Percentiles rank a stretch among this genome's conserved stretches.
Conservation (phyloP, 345 rosid species). For the Brassica carinata region DNA sequence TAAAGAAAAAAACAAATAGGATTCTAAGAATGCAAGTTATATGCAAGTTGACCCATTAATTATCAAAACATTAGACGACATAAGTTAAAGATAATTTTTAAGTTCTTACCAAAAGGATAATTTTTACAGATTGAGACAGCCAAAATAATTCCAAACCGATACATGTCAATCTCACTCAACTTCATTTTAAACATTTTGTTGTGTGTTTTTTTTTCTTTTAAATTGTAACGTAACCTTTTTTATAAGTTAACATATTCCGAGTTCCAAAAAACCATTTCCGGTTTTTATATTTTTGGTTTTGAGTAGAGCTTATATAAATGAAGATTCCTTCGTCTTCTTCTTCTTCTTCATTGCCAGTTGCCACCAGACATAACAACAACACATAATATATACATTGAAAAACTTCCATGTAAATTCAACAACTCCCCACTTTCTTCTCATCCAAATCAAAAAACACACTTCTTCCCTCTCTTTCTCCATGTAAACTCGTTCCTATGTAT, state of each 20-base stretch:
- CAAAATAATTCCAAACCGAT: slow-evolving; percentile 33
- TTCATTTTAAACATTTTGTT: neutral
- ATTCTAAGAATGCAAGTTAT: slow-evolving; percentile 25
- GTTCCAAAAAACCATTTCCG: slow-evolving; percentile 25
- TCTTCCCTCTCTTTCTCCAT: slow-evolving; percentile 13
- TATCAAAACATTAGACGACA: slow-evolving; percentile 15
- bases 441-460: neutral
- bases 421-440: slow-evolving; percentile 25
- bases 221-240: slow-evolving; percentile 12
- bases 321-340: slow-evolving; percentile 34
- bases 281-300: neutral
- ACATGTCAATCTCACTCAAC: slow-evolving; percentile 29
- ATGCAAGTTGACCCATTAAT: slow-evolving; percentile 35
- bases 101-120: too few species aligned
- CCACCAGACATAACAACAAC: slow-evolving; percentile 27
- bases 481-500: slow-evolving; percentile 29
- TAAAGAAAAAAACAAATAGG: neutral
- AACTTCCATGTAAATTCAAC: slow-evolving; percentile 24
- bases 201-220: neutral
- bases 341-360: slow-evolving; percentile 38
- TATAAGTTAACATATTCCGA: neutral
- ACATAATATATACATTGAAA: neutral
- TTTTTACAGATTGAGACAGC: slow-evolving; percentile 24
- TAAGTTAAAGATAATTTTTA: too few species aligned
- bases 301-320: slow-evolving; percentile 30